phyloP scores from a whole-genome alignment of 2,329 filamentous ascomycete species.

The Blastomyces silverae region DNA sequence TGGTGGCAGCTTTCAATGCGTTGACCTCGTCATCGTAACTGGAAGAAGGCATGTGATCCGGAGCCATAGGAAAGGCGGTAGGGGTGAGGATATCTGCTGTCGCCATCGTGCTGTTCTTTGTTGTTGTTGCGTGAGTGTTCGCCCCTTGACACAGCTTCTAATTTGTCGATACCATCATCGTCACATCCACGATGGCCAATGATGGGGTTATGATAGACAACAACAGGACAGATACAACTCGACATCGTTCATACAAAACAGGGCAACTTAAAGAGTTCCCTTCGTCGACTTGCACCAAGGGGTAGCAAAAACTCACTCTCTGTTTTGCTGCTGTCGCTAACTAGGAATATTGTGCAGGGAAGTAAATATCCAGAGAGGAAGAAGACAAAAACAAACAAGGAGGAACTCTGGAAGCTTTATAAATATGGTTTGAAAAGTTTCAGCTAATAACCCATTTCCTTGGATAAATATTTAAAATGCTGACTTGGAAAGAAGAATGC shows the following conservation, averaged over 20 bases:
- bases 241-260: conserved; percentile 5
- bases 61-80: conserved; percentile 12
- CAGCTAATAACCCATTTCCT: neutral
- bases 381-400: neutral
- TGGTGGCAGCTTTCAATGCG: neutral
- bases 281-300: conserved; percentile 4
- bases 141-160: conserved; percentile 7
- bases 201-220: neutral
- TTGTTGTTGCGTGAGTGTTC: conserved; percentile 19
- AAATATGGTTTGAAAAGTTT: neutral
- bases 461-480: neutral
- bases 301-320: conserved; percentile 8
- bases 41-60: conserved; percentile 18
- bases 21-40: conserved; percentile 8
- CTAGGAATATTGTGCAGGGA: neutral
- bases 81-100: conserved; percentile 22
- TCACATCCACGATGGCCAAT: neutral
- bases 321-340: neutral
- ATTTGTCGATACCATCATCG: neutral
- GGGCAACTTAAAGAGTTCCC: neutral
- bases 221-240: neutral
- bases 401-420: neutral
- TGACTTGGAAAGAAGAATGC: neutral
- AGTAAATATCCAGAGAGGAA: neutral
- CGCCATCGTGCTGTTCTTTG: conserved; percentile 20